phyloP scores from a whole-genome alignment of 2,329 filamentous ascomycete species.

The Didymellaceae sp. region DNA sequence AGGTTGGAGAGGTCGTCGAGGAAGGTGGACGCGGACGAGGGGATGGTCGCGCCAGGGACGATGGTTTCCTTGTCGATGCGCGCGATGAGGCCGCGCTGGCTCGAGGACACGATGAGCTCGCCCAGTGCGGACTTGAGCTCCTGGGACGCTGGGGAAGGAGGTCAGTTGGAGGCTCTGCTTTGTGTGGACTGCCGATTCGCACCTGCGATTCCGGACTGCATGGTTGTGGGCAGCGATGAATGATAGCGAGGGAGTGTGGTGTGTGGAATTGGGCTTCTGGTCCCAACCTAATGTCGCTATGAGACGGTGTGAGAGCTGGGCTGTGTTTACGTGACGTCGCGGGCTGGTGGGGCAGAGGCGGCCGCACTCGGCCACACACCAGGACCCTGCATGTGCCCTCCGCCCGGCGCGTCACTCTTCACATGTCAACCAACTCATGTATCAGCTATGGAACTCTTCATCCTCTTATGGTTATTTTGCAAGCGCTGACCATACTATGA shows the following conservation, averaged over 20 bases:
- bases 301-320: background rate
- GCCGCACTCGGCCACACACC: conserved; percentile 21
- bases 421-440: background rate
- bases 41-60: conserved; percentile 64
- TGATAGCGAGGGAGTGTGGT: background rate
- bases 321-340: conserved; percentile 34
- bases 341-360: conserved; percentile 30
- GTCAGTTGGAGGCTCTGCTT: conserved; percentile 20
- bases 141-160: conserved; percentile 64
- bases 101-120: conserved; percentile 66
- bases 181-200: too few relatives aligned
- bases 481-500: conserved; percentile 10
- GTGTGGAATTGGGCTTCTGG: too few relatives aligned
- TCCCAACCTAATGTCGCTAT: too few relatives aligned
- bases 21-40: conserved; percentile 63
- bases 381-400: conserved; percentile 13
- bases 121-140: conserved; percentile 79
- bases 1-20: conserved; percentile 68
- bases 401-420: conserved; percentile 7
- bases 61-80: conserved; percentile 73
- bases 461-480: too few relatives aligned
- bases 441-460: too few relatives aligned
- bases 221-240: conserved; percentile 48
- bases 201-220: conserved; percentile 84
- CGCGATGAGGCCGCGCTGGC: conserved; percentile 73